A percentile compares a stretch with the other conserved stretches of the same genome.
Evolutionary conservation across 1,139 yeast genomes (phyloP).

Genomic region (Protomyces lactucae-debilis): DNA sequence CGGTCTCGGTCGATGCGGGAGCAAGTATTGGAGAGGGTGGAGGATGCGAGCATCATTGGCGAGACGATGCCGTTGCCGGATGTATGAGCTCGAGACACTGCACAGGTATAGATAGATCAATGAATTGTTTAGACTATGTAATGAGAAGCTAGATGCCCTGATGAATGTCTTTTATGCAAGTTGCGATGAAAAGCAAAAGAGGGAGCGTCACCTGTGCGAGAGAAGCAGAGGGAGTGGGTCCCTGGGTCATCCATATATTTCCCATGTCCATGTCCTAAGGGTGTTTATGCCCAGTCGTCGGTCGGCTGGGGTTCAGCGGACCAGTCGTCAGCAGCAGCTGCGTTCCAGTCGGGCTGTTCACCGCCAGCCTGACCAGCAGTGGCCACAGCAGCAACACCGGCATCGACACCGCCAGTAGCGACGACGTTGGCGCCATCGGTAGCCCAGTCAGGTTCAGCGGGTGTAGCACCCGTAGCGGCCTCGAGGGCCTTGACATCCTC

Average conservation of each 20-base stretch:
- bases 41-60: slow-evolving; percentile 22
- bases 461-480: slow-evolving; percentile 54
- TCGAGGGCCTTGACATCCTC: slow-evolving; percentile 57
- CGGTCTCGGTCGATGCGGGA: background rate
- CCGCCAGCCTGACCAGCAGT: slow-evolving; percentile 44
- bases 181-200: background rate
- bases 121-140: background rate
- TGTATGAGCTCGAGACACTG: background rate
- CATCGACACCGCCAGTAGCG: slow-evolving; percentile 63
- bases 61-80: slow-evolving; percentile 1
- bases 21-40: slow-evolving; percentile 2
- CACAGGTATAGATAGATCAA: background rate
- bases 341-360: slow-evolving; percentile 87
- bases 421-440: slow-evolving; percentile 52
- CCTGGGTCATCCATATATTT: background rate
- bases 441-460: slow-evolving; percentile 43
- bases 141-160: background rate
- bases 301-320: slow-evolving; percentile 24
- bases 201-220: background rate
- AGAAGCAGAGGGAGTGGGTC: background rate
- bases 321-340: slow-evolving; percentile 47
- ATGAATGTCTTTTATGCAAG: background rate
- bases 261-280: background rate
- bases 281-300: slow-evolving; percentile 19
- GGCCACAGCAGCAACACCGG: slow-evolving; percentile 86